These are phyloP conservation scores for Gossypium mustelinum DNA, from an alignment of 345 rosid species.

Conservation along the genomic window DNA sequence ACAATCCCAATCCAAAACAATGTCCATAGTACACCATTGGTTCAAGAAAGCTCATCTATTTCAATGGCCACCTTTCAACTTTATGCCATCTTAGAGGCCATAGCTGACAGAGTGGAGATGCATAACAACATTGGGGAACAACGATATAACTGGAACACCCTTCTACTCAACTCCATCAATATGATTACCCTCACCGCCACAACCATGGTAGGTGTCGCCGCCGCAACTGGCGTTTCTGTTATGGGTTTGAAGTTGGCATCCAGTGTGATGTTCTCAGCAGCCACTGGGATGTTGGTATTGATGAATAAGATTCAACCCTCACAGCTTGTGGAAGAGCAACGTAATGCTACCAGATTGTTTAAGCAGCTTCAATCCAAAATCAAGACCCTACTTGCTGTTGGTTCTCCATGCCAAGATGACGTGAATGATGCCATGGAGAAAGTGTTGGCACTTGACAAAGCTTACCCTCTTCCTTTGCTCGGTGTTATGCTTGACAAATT, in stretches of 20 bases:
- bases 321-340: slow-evolving; percentile 58
- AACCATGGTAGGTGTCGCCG: slow-evolving; percentile 38
- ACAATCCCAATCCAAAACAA: slow-evolving; percentile 7
- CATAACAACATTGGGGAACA: slow-evolving; percentile 48
- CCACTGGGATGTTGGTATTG: slow-evolving; percentile 35
- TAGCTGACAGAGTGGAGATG: slow-evolving; percentile 51
- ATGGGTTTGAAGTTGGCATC: slow-evolving; percentile 38
- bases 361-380: slow-evolving; percentile 41
- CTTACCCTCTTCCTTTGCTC: slow-evolving; percentile 49
- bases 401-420: slow-evolving; percentile 26
- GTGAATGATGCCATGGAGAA: slow-evolving; percentile 37
- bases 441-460: slow-evolving; percentile 45
- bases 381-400: slow-evolving; percentile 23
- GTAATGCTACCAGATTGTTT: slow-evolving; percentile 47
- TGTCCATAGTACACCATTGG: not conserved
- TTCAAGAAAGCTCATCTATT: not conserved
- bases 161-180: slow-evolving; percentile 45
- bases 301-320: slow-evolving; percentile 58
- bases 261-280: slow-evolving; percentile 33
- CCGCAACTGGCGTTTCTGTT: slow-evolving; percentile 17
- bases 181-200: slow-evolving; percentile 47
- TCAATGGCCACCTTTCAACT: slow-evolving; percentile 20
- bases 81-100: slow-evolving; percentile 35
- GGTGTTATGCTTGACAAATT: slow-evolving; percentile 51
- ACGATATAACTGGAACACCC: slow-evolving; percentile 48